These are phyloP conservation scores for Globisporangium uncinulatum DNA, from an alignment of 352 stramenopile species.

Conservation along the genomic window DNA sequence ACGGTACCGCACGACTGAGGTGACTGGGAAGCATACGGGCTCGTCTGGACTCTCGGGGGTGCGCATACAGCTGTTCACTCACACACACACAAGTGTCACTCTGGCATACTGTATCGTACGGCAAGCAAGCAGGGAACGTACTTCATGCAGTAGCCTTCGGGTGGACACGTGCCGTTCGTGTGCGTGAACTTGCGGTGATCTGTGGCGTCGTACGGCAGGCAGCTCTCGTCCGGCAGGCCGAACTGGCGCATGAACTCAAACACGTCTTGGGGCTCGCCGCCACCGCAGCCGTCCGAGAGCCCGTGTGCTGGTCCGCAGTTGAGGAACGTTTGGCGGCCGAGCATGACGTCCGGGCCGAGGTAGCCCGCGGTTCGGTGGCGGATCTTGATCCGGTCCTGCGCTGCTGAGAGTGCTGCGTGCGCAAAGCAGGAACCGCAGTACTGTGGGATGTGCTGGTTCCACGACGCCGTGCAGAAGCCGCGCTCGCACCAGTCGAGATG, in stretches of 20 bases:
- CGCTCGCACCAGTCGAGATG: slow-evolving; percentile 85
- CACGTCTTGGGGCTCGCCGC: slow-evolving; percentile 50
- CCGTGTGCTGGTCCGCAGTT: slow-evolving; percentile 55
- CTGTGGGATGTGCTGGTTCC: slow-evolving; percentile 66
- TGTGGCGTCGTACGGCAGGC: slow-evolving; percentile 54
- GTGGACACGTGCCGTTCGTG: slow-evolving; percentile 51
- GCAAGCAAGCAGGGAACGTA: slow-evolving; percentile 8
- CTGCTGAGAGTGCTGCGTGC: slow-evolving; percentile 47
- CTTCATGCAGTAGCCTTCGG: slow-evolving; percentile 66
- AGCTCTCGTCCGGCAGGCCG: slow-evolving; percentile 48
- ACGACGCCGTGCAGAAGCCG: slow-evolving; percentile 52
- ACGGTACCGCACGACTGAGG: slow-evolving; percentile 73
- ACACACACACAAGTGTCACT: slow-evolving; percentile 1
- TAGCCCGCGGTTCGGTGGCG: slow-evolving; percentile 35
- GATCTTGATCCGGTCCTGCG: slow-evolving; percentile 70
- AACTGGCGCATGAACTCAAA: slow-evolving; percentile 63
- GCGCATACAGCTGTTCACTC: slow-evolving; percentile 63
- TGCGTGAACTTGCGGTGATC: slow-evolving; percentile 46
- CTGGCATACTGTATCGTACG: slow-evolving; percentile 2
- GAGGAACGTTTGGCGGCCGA: slow-evolving; percentile 54
- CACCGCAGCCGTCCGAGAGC: slow-evolving; percentile 44
- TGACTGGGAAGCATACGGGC: slow-evolving; percentile 66
- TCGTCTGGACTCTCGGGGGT: slow-evolving; percentile 39
- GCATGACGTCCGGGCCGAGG: slow-evolving; percentile 45
- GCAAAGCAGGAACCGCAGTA: slow-evolving; percentile 79